These are phyloP conservation scores for Colletotrichum orbiculare DNA, from an alignment of 2,329 filamentous ascomycete genomes.

Conservation along the genomic window DNA sequence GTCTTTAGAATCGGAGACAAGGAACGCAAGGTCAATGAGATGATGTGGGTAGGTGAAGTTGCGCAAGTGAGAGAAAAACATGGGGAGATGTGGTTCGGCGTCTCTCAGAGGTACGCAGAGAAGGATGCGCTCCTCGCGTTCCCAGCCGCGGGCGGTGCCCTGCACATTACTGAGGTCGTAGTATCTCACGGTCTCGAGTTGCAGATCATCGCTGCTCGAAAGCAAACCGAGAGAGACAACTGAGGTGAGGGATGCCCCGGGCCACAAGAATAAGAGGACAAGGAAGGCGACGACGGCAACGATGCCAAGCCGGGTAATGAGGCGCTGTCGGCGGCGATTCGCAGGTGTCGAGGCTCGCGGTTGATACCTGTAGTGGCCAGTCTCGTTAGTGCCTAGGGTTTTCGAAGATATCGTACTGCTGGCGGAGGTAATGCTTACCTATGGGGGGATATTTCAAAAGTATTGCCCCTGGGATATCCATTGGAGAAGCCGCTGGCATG, in stretches of 20 bases:
- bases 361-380: slow-evolving; percentile 75
- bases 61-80: slow-evolving; percentile 98
- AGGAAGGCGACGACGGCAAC: slow-evolving; percentile 68
- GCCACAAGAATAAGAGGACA: slow-evolving; percentile 81
- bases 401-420: no score
- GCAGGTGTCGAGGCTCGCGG: slow-evolving; percentile 80
- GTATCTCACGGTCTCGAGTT: slow-evolving; percentile 95
- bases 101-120: slow-evolving; percentile 95
- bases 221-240: slow-evolving; percentile 77
- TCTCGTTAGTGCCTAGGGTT: no score
- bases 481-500: slow-evolving; percentile 80
- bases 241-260: slow-evolving; percentile 71
- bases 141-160: slow-evolving; percentile 93
- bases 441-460: slow-evolving; percentile 89
- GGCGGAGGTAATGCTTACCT: slow-evolving; percentile 66
- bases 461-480: slow-evolving; percentile 81
- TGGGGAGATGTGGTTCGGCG: slow-evolving; percentile 88
- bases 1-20: slow-evolving; percentile 98
- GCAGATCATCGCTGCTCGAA: slow-evolving; percentile 73
- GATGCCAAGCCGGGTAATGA: slow-evolving; percentile 73
- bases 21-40: slow-evolving; percentile 93
- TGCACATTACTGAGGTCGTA: slow-evolving; percentile 94
- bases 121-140: slow-evolving; percentile 93
- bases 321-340: slow-evolving; percentile 76
- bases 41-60: slow-evolving; percentile 98